phyloP scores from a whole-genome alignment of 139 green algal genomes.

The Chlamydomonas applanata region DNA sequence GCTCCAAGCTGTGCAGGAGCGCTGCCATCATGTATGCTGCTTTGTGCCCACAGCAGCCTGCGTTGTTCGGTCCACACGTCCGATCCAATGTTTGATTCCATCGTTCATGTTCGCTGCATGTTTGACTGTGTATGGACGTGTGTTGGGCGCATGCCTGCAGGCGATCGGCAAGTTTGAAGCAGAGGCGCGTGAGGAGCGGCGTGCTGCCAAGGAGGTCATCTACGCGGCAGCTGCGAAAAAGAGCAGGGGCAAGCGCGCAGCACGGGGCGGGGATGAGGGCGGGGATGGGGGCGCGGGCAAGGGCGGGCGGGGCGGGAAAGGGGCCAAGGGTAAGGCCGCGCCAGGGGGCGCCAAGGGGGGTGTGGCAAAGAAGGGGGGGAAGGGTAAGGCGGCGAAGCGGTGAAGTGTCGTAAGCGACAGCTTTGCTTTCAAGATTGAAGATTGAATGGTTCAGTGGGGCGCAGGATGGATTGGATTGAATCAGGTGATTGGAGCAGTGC shows the following conservation, averaged over 20 bases:
- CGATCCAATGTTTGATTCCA: slow-evolving; percentile 70
- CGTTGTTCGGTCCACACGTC: too few relatives aligned
- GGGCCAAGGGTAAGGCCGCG: slow-evolving; percentile 1
- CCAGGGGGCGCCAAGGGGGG: slow-evolving; percentile 4
- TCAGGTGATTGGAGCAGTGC: too few relatives aligned
- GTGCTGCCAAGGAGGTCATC: slow-evolving; percentile 23
- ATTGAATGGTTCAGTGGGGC: too few relatives aligned
- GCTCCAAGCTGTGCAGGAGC: too few relatives aligned
- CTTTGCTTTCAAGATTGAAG: too few relatives aligned
- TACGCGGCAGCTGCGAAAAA: background rate
- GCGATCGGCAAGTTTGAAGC: slow-evolving; percentile 53
- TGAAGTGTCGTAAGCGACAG: slow-evolving; percentile 76
- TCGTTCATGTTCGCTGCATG: slow-evolving; percentile 64
- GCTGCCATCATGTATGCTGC: too few relatives aligned
- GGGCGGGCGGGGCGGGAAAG: background rate
- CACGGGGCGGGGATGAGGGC: background rate
- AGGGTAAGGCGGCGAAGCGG: slow-evolving; percentile 70
- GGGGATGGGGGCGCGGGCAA: background rate
- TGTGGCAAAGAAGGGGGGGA: background rate
- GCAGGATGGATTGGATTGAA: too few relatives aligned
- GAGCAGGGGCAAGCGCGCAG: background rate
- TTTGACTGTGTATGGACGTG: too few relatives aligned
- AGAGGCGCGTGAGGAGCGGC: slow-evolving; percentile 44
- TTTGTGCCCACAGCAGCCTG: too few relatives aligned
- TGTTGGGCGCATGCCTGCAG: slow-evolving; percentile 11